phyloP scores from a whole-genome alignment of 2,329 filamentous ascomycete species.

The Westerdykella ornata region DNA sequence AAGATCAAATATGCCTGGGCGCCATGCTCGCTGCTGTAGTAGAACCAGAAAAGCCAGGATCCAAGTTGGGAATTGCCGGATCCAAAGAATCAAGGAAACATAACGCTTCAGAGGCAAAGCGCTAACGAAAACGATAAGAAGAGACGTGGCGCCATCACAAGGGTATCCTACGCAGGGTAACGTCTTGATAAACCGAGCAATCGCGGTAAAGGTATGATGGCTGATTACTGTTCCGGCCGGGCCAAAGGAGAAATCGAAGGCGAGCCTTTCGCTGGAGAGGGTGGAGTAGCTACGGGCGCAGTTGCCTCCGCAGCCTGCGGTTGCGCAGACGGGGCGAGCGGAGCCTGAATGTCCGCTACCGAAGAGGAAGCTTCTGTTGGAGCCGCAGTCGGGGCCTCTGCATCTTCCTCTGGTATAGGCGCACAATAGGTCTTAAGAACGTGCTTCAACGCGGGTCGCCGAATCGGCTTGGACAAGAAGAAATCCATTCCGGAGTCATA shows the following conservation, averaged over 20 bases:
- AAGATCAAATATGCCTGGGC: no score
- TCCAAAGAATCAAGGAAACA: no score
- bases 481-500: conserved; percentile 90
- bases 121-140: no score
- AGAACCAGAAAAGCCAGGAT: no score
- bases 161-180: no score
- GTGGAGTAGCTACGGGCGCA: background rate
- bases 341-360: background rate
- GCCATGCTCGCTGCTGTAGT: no score
- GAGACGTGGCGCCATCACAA: no score
- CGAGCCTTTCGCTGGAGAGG: background rate
- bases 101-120: no score
- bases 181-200: no score
- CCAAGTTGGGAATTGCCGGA: no score
- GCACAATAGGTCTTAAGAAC: conserved; percentile 75
- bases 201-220: background rate
- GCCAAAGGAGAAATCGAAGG: background rate
- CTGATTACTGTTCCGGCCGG: background rate
- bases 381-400: conserved; percentile 19
- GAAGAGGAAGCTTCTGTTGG: conserved; percentile 3
- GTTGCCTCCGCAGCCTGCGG: no score
- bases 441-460: conserved; percentile 76
- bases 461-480: conserved; percentile 70
- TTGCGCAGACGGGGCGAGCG: background rate
- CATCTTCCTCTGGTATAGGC: conserved; percentile 66